Base-by-base conservation (phyloP, 768 basidiomycete genomes). In the Leccinum subgranulosum region DNA sequence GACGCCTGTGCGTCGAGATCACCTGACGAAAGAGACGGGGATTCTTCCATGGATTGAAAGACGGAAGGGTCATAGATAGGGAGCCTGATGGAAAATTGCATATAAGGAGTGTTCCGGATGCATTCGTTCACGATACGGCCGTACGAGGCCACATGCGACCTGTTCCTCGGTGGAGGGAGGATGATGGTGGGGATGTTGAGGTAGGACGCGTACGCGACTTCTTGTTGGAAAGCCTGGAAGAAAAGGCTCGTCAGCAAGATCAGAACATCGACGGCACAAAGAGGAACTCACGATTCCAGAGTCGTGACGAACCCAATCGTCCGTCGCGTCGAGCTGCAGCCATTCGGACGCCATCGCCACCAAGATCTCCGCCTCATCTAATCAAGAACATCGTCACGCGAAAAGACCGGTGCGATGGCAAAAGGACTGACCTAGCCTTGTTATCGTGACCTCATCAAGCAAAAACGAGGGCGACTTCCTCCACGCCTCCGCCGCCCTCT, bases 231-330 rank as follows among this genome's bases (percentile, higher is more conserved):
- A 11, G 97, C 96, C 94, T 96, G 12, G 4, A 33, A 53, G 45
- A 60, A 60, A 46, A 41, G 21, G 28, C n/a, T n/a, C 21, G 51
- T 67, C 59, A 65, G 63, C 47, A 54, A 54, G 17, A 39, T 39
- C 36, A 17, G 36, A 39, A 23, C 23, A 23, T 23, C 23, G 23
- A 23, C 59, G 62, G 57, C 62, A 65, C 46, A 55, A 58, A 59
- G 48, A 45, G 45, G 52, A 48, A 79, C 89, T 74, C 71, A 94
- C 94, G 54, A 96, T 90, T 75, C 96, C 97, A 47, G 94, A 89
- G 69, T 99, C 97, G 65, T 96, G 92, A 47, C 97, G 84, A 54
- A 98, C 87, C 81, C 95, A 93, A 65, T 94, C 92, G 73, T 98
- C 94, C 0, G 83, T 76, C 8, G 92, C 87, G 74, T 99, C 97